Evolutionary conservation across 2,329 filamentous ascomycete genomes (phyloP).

Genomic region (Calonectria leucothoes): DNA sequence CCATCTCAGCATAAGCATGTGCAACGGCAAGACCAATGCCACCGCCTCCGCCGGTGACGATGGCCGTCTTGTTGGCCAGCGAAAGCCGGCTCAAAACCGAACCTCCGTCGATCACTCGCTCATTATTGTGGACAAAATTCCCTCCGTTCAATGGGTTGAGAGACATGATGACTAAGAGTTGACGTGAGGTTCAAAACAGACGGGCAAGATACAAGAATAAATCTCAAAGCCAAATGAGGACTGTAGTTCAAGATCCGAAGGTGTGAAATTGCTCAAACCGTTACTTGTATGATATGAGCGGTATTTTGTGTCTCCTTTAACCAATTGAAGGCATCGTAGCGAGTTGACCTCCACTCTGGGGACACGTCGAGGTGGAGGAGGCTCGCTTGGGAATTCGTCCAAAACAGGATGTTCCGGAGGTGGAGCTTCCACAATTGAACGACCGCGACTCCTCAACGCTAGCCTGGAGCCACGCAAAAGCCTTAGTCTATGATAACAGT

Average conservation of each 20-base stretch:
- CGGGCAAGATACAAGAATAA: neutral
- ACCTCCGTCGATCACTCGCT: neutral
- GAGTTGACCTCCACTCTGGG: neutral
- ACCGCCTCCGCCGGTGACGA: conserved; percentile 71
- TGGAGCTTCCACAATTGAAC: neutral
- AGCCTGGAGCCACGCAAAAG: neutral
- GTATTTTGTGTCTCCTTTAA: neutral
- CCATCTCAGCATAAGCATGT: conserved; percentile 72
- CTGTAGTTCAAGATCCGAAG: neutral
- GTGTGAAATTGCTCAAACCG: neutral
- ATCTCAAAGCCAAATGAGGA: neutral
- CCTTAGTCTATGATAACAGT: neutral
- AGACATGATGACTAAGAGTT: neutral
- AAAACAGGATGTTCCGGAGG: neutral
- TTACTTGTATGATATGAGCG: neutral
- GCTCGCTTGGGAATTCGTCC: neutral
- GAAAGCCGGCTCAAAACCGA: conserved; percentile 58
- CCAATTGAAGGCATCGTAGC: neutral
- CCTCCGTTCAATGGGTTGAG: neutral
- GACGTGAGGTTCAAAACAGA: neutral
- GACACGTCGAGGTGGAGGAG: neutral
- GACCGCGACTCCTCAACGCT: neutral
- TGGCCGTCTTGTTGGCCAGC: conserved; percentile 73
- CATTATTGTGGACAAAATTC: neutral
- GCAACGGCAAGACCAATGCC: conserved; percentile 74